Evolutionary conservation across 257 asterid species (phyloP), one percentile per base, ranked within the genome.

Genomic region (Primulina tabacum): DNA sequence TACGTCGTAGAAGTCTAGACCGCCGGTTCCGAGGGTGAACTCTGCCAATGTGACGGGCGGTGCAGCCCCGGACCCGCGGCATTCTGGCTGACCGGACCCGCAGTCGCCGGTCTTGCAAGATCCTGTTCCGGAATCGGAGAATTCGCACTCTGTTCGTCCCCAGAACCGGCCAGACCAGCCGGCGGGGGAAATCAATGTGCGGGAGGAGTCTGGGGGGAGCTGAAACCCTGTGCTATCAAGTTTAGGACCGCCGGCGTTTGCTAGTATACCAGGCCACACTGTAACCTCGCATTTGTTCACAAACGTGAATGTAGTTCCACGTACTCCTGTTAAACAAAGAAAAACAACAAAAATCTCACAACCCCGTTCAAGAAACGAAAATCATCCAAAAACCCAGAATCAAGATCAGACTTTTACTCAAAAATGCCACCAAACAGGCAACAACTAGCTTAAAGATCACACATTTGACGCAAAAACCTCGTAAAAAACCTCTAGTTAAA

Each of bases 121-220:
- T 28, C 85, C 83, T 11, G 81, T 55, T 16, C 77, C 87, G 71
- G 85, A 84, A 18, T 68, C 83, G 21, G 77, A 86, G 67, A 84
- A 84, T 1, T 65, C 68, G 30, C 89, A 84, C 4, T 80, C 81
- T 0, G 89, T 84, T 62, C 89, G 65, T 0, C 60, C 89, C 89
- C 89, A 84, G 72, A 84, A 82, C 24, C 89, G 76, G 14, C 89
- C 89, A 33, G 89, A 82, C 89, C 89, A 84, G 20, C 87, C 89
- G 8, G 87, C 71, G 0, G 89, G 89, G 18, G 86, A 85, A 0
- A 70, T 37, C 73, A 84, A 79, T 38, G 77, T 24, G 20, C 83
- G 89, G 12, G 87, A 72, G 37, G 80, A 50, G 43, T 61, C 87
- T 21, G 73, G 64, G 1, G 85, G 75, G 18, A 84, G 89, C 75